These are phyloP conservation scores for Albophoma yamanashiensis DNA, from an alignment of 2,329 filamentous ascomycete species.

Conservation along the genomic window DNA sequence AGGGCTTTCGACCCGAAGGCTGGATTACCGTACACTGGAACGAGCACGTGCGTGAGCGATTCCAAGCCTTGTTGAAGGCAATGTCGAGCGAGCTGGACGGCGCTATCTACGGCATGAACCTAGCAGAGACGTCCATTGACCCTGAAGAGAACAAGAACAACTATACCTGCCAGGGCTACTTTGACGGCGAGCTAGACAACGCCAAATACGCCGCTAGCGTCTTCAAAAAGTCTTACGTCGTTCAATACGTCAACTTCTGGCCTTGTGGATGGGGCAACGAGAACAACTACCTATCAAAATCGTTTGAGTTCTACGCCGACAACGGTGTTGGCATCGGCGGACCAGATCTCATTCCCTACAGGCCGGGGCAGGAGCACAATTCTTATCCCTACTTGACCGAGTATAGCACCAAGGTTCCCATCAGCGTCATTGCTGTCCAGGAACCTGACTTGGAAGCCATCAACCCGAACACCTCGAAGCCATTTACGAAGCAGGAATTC, in stretches of 20 bases:
- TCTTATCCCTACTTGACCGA: neutral
- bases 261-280: slow-evolving; percentile 7
- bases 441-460: neutral
- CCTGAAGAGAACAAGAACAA: neutral
- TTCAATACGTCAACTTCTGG: slow-evolving; percentile 13
- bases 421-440: neutral
- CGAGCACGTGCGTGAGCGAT: slow-evolving; percentile 4
- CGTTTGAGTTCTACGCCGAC: neutral
- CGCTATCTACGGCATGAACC: slow-evolving; percentile 8
- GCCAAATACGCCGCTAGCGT: slow-evolving; percentile 1
- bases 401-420: neutral
- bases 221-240: slow-evolving; percentile 7
- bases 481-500: neutral
- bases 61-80: slow-evolving; percentile 6
- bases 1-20: neutral
- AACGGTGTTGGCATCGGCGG: neutral
- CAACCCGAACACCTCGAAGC: neutral
- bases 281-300: neutral
- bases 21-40: neutral
- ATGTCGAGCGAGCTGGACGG: slow-evolving; percentile 9
- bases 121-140: slow-evolving; percentile 9
- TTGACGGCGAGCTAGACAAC: neutral
- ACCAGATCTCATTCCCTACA: neutral
- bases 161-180: neutral
- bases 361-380: neutral